Evolutionary conservation across 2,329 filamentous ascomycete genomes (phyloP).

Genomic region (Cryoendolithus antarcticus): DNA sequence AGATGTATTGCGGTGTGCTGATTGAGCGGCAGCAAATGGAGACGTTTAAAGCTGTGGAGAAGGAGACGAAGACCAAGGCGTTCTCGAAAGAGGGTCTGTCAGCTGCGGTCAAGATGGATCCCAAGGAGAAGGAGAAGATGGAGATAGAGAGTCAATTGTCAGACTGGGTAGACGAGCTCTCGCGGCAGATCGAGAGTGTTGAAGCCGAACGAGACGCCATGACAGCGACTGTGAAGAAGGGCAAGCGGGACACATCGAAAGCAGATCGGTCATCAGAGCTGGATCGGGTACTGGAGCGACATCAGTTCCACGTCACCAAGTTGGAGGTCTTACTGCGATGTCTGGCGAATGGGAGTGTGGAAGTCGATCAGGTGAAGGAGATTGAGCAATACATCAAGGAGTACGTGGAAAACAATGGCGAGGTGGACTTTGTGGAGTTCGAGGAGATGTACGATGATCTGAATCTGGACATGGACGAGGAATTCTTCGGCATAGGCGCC

Average conservation of each 20-base stretch:
- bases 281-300: conserved; percentile 70
- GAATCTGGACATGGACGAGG: conserved; percentile 84
- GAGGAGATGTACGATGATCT: conserved; percentile 93
- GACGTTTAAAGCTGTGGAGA: conserved; percentile 99
- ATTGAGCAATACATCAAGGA: conserved; percentile 88
- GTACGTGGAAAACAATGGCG: conserved; percentile 83
- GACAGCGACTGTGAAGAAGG: conserved; percentile 85
- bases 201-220: conserved; percentile 83
- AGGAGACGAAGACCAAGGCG: conserved; percentile 99
- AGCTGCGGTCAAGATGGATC: conserved; percentile 83
- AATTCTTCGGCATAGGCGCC: conserved; percentile 63
- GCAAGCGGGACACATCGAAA: conserved; percentile 74
- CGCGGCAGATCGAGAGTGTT: conserved; percentile 81
- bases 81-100: conserved; percentile 97
- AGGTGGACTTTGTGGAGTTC: conserved; percentile 83
- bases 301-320: conserved; percentile 94
- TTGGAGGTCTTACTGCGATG: conserved; percentile 82
- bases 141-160: conserved; percentile 80
- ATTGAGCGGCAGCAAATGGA: conserved; percentile 70
- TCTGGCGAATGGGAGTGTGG: conserved; percentile 83
- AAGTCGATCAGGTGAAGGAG: conserved; percentile 74
- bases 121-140: conserved; percentile 91
- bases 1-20: conserved; percentile 13
- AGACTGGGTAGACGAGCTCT: conserved; percentile 79
- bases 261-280: conserved; percentile 81